phyloP scores from a whole-genome alignment of 148 eudicot genomes.

The Vaccinium corymbosum region DNA sequence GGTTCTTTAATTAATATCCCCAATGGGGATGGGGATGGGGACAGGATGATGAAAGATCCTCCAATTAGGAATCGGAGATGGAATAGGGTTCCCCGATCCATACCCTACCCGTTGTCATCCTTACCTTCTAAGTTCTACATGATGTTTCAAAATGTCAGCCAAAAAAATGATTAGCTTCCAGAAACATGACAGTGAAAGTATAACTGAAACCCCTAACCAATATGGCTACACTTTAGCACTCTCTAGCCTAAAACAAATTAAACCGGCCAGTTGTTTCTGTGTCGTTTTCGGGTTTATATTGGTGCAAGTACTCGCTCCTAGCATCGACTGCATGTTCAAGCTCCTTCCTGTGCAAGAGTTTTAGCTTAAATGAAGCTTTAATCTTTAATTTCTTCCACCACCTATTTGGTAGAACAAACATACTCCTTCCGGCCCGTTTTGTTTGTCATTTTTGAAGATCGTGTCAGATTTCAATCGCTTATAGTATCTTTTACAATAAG shows the following conservation, averaged over 20 bases:
- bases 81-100: too few relatives aligned
- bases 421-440: too few relatives aligned
- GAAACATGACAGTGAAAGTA: neutral
- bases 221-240: neutral
- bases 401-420: slow-evolving; percentile 37
- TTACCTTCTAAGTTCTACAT: neutral
- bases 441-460: too few relatives aligned
- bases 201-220: neutral
- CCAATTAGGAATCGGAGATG: too few relatives aligned
- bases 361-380: slow-evolving; percentile 65
- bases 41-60: too few relatives aligned
- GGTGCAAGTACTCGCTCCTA: neutral
- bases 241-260: neutral
- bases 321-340: neutral
- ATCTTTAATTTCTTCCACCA: slow-evolving; percentile 60
- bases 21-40: too few relatives aligned
- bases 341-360: neutral
- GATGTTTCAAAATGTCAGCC: too few relatives aligned
- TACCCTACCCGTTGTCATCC: too few relatives aligned
- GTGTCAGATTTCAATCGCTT: too few relatives aligned
- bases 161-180: too few relatives aligned
- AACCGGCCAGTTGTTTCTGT: neutral
- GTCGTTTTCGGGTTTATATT: neutral
- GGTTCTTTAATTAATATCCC: too few relatives aligned
- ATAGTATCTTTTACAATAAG: too few relatives aligned